Base-by-base conservation (phyloP, 768 basidiomycete species). In the Mycena indigotica region DNA sequence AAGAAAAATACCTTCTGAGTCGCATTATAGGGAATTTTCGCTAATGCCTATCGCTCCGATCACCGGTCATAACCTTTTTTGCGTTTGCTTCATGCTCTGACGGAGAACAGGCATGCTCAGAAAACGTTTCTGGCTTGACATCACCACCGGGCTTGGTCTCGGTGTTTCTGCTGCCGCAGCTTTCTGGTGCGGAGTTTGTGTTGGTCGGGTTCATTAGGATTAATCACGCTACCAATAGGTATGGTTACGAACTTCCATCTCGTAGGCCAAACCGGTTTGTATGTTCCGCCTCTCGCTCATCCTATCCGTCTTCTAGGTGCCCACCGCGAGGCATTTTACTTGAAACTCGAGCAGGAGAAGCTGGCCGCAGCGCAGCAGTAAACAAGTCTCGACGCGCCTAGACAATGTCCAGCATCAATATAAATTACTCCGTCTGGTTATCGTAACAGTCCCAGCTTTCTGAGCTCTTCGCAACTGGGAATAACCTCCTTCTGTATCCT, bases 71-170 rank as follows among this genome's bases (percentile, higher is more conserved):
- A n/a, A n/a, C n/a, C n/a, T n/a, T n/a, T n/a, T n/a, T n/a, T n/a
- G n/a, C n/a, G n/a, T n/a, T n/a, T n/a, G n/a, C n/a, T n/a, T n/a
- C n/a, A n/a, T n/a, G n/a, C n/a, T n/a, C n/a, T n/a, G n/a, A n/a
- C n/a, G n/a, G n/a, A n/a, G n/a, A n/a, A n/a, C 90, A 51, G 94
- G 94, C 72, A 93, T 85, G 78, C 89, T 95, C 77, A 90, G 94
- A 78, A 96, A 95, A 77, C 81, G 86, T 67, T 85, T 95, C 75
- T 91, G 91, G 85, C 84, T 93, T 61, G 95, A 97, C 70, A 66
- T 96, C 61, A 79, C 84, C 46, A 78, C 84, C 66, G 82, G 84
- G 35, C 70, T 95, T 41, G 93, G 91, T 65, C 83, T 96, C 51
- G 94, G 93, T 25, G 63, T 87, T 53, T 78, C 84, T 48, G 78